phyloP scores from a whole-genome alignment of 2,329 filamentous ascomycete species.

The Tolypocladium paradoxum region DNA sequence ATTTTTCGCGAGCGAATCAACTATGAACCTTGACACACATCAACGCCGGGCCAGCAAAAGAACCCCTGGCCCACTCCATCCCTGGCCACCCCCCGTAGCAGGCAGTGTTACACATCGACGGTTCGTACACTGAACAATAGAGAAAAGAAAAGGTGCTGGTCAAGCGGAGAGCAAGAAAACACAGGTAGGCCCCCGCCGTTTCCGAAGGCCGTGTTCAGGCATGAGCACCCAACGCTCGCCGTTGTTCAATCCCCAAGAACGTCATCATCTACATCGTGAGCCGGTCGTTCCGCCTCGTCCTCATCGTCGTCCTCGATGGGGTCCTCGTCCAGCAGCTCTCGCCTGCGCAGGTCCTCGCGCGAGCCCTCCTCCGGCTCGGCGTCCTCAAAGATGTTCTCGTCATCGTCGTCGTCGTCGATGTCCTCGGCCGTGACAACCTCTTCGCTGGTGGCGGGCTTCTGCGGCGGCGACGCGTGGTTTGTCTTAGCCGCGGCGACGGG shows the following conservation, averaged over 20 bases:
- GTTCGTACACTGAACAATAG: background rate
- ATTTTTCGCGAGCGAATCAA: background rate
- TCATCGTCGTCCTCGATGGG: constrained; percentile 22
- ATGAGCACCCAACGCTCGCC: background rate
- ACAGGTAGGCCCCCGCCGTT: background rate
- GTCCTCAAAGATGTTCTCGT: constrained; percentile 34
- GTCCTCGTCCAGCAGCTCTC: constrained; percentile 44
- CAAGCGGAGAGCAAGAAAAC: background rate
- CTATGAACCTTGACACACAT: background rate
- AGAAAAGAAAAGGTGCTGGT: constrained; percentile 3
- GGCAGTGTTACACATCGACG: background rate
- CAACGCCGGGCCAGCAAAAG: constrained; percentile 6
- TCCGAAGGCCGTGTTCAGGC: background rate
- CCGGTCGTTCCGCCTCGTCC: constrained; percentile 18
- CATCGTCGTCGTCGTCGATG: constrained; percentile 26
- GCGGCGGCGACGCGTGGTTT: constrained; percentile 12
- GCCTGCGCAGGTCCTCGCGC: constrained; percentile 42
- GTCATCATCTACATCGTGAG: constrained; percentile 31
- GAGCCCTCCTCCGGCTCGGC: constrained; percentile 48
- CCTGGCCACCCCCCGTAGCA: background rate
- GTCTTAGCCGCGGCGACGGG: constrained; percentile 17
- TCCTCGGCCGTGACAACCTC: constrained; percentile 36
- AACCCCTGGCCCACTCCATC: constrained; percentile 2
- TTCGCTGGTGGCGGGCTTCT: constrained; percentile 26
- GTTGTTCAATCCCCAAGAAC: constrained; percentile 32